These are phyloP conservation scores for Heritiera fomes DNA, from an alignment of 345 rosid species.

Conservation along the genomic window DNA sequence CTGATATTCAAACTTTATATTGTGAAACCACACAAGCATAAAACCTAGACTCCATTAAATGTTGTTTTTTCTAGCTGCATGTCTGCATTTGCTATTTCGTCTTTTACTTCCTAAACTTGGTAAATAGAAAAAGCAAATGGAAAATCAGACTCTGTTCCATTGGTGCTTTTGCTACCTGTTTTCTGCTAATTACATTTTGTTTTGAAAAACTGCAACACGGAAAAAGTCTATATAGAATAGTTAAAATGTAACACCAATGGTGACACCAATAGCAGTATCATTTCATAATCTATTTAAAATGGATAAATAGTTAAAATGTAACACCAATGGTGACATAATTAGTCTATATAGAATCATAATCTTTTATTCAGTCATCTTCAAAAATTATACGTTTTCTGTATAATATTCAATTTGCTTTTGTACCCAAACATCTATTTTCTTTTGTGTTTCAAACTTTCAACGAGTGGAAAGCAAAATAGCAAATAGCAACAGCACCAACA, in stretches of 20 bases:
- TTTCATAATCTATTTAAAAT: background rate
- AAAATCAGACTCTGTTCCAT: too few species aligned
- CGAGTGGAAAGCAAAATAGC: background rate
- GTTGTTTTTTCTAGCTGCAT: background rate
- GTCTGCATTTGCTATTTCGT: background rate
- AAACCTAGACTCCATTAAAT: background rate
- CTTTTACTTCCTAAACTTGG: too few species aligned
- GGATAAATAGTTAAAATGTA: background rate
- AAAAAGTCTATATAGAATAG: too few species aligned
- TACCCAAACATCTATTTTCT: background rate
- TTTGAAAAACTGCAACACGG: too few species aligned
- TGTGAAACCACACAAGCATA: background rate
- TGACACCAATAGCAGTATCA: too few species aligned
- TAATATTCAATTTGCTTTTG: background rate
- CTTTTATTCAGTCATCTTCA: background rate
- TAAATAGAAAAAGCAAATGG: too few species aligned
- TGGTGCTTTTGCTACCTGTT: background rate
- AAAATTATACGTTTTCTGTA: background rate
- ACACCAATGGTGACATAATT: background rate
- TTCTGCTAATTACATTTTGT: background rate
- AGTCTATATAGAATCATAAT: background rate
- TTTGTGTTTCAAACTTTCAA: background rate
- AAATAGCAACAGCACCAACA: background rate
- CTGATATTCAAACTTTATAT: conserved; percentile 28
- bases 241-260: too few species aligned